Evolutionary conservation across 805 yeast species (phyloP), one percentile per base, ranked within the genome.

Genomic region (Yamadazyma phyllophila): DNA sequence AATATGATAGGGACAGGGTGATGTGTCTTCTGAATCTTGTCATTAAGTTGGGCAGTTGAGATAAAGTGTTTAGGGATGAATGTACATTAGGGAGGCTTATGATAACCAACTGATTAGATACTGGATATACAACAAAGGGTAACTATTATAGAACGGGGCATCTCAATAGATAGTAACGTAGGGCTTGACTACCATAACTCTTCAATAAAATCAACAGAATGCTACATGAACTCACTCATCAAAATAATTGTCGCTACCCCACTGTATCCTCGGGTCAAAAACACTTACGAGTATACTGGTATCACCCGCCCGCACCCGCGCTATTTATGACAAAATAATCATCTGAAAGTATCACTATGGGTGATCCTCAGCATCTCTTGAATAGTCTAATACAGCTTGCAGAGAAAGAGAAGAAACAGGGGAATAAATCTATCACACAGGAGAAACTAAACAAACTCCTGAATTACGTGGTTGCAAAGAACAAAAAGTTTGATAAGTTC

Each of bases 371-470:
- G 43, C 65, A 62, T 38, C 56, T 65, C 14, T 56, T 66, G 15
- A 55, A 65, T 30, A 55, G 58, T 39, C 51, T 67, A 17, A 48
- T 66, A 20, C 53, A 52, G 42, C 45, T 71, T 39, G 72, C 72
- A 12, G 63, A 65, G 44, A 61, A 59, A 49, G 76, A 71, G 52
- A 68, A 67, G 44, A 53, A 57, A 41, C 61, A 51, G 38, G 76
- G 76, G 9, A 71, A 71, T 48, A 58, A 48, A 16, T 57, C 72
- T 13, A 61, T 71, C 9, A 67, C 74, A 4, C 54, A 60, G 35
- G 74, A 69, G 12, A 69, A 70, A 44, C 54, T 71, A 44, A 52
- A 60, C 43, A 61, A 64, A 15, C 52, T 71, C 33, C 53, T 64
- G 32, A 52, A 54, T 31, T 64, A 58, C 48, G 63, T 65, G 26